Conservation (phyloP, 1,139 yeast species). For the Yamadazyma triangularis region DNA sequence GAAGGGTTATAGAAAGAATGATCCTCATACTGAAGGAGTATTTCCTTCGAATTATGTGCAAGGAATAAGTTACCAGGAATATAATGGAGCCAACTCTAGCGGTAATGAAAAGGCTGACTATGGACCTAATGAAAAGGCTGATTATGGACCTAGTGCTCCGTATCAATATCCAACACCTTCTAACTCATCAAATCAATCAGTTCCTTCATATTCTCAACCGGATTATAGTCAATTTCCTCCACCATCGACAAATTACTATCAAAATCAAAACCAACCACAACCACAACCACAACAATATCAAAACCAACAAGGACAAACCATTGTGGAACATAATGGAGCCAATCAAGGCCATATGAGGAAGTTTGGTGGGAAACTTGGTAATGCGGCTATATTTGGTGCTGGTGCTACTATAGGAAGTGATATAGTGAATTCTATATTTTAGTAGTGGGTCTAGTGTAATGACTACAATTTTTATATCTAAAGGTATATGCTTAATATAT, state of each 20-base stretch:
- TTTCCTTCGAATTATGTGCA: conserved; percentile 87
- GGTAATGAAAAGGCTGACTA: too few relatives aligned
- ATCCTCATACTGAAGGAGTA: conserved; percentile 62
- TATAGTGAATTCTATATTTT: conserved; percentile 79
- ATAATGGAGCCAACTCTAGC: background rate
- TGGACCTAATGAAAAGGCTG: conserved; percentile 5
- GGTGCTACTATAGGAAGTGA: conserved; percentile 95
- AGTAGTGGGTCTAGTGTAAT: too few relatives aligned
- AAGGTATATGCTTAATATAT: too few relatives aligned
- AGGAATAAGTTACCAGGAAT: conserved; percentile 36
- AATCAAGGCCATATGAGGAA: conserved; percentile 43
- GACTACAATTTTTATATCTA: too few relatives aligned
- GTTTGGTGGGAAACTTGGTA: conserved; percentile 81
- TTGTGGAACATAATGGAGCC: conserved; percentile 7
- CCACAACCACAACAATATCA: conserved; percentile 28
- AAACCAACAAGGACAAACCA: too few relatives aligned
- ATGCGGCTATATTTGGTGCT: conserved; percentile 94
- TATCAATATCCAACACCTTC: conserved; percentile 5
- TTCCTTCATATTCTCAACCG: conserved; percentile 12
- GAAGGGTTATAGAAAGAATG: conserved; percentile 57
- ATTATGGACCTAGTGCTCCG: conserved; percentile 3
- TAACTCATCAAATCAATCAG: conserved; percentile 9
- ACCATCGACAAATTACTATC: conserved; percentile 40
- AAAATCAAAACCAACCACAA: too few relatives aligned
- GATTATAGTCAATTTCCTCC: too few relatives aligned